phyloP scores from a whole-genome alignment of 768 basidiomycete species.

The Ramaria sp. region DNA sequence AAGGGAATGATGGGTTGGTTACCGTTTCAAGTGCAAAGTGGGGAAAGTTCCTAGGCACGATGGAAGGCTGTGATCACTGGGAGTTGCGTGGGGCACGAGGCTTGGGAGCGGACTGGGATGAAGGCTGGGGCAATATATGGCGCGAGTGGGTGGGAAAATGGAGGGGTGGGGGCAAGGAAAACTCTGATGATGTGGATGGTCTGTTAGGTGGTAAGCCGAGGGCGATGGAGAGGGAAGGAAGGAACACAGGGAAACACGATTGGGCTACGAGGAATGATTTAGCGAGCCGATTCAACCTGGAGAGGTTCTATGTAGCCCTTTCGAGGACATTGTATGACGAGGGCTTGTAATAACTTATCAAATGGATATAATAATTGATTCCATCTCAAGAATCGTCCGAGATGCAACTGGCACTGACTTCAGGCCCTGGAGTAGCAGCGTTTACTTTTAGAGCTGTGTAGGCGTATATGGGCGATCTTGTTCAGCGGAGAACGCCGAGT shows the following conservation, averaged over 20 bases:
- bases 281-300: slow-evolving; percentile 64
- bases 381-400: not conserved
- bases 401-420: no score
- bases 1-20: slow-evolving; percentile 21
- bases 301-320: slow-evolving; percentile 82
- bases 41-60: slow-evolving; percentile 85
- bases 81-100: slow-evolving; percentile 86
- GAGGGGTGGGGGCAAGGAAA: slow-evolving; percentile 16
- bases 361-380: no score
- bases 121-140: slow-evolving; percentile 11
- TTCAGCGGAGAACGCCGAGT: not conserved
- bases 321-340: slow-evolving; percentile 88
- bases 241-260: not conserved
- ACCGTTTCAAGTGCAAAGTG: slow-evolving; percentile 87
- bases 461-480: not conserved
- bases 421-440: no score
- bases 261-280: slow-evolving; percentile 36
- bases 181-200: not conserved
- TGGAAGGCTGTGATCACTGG: slow-evolving; percentile 95
- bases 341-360: slow-evolving; percentile 59
- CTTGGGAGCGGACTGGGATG: slow-evolving; percentile 46
- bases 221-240: slow-evolving; percentile 24
- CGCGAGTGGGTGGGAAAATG: slow-evolving; percentile 21
- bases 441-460: not conserved
- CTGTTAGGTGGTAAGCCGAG: slow-evolving; percentile 69